A percentile compares a stretch with the other conserved stretches of the same genome.
phyloP scores from a whole-genome alignment of 2,329 filamentous ascomycete species.

The Cladosporium velox region DNA sequence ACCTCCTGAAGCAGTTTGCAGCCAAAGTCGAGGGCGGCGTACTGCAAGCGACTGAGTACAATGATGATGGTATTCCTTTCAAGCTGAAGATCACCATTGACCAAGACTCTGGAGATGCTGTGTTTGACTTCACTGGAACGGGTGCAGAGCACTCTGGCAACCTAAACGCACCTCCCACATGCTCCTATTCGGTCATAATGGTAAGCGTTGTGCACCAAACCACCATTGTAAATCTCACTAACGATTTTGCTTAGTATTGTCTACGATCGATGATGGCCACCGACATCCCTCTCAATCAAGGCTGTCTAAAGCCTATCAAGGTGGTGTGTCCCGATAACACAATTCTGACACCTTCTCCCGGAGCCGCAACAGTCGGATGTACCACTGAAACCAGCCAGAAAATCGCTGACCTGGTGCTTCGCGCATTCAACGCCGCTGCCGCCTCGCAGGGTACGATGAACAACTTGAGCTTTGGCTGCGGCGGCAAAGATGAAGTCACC shows the following conservation, averaged over 20 bases:
- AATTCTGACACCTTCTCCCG: slow-evolving; percentile 34
- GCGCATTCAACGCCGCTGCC: slow-evolving; percentile 36
- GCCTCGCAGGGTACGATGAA: slow-evolving; percentile 38
- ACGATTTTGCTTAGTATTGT: slow-evolving; percentile 56
- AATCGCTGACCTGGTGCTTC: slow-evolving; percentile 37
- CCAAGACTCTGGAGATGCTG: slow-evolving; percentile 33
- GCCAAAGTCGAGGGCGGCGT: slow-evolving; percentile 24
- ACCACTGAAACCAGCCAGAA: slow-evolving; percentile 38
- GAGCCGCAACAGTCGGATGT: slow-evolving; percentile 36
- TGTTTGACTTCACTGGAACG: slow-evolving; percentile 55
- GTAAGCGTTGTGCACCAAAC: neutral
- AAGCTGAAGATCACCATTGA: slow-evolving; percentile 40
- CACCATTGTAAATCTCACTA: neutral
- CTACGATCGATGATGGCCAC: slow-evolving; percentile 36
- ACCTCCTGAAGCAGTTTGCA: slow-evolving; percentile 33
- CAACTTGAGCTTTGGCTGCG: slow-evolving; percentile 37
- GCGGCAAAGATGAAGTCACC: slow-evolving; percentile 40
- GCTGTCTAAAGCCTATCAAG: slow-evolving; percentile 35
- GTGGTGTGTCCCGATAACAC: slow-evolving; percentile 34
- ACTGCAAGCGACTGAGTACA: slow-evolving; percentile 40
- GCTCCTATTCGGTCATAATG: slow-evolving; percentile 41
- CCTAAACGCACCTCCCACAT: slow-evolving; percentile 51
- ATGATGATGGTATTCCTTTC: slow-evolving; percentile 46
- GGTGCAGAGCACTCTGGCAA: slow-evolving; percentile 69
- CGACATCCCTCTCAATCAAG: slow-evolving; percentile 53